Base-by-base conservation (phyloP, 2,329 filamentous ascomycete genomes). In the Cercospora nicotianae region DNA sequence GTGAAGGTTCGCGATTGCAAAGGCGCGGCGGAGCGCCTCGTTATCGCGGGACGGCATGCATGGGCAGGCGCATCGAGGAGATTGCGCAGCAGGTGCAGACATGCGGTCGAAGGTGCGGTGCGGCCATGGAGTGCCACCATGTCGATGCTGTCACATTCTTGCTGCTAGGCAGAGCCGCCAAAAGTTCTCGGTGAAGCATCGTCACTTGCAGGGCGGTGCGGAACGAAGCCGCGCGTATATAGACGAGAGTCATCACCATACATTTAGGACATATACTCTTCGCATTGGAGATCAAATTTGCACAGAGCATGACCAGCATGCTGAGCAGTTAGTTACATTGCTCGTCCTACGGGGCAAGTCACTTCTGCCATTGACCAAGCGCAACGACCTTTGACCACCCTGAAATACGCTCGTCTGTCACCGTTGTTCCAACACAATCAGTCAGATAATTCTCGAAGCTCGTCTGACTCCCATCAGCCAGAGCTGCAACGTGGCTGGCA, bases 61-160 rank as follows among this genome's bases (percentile, higher is more conserved):
- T 30, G 62, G 20, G 28, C 45, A 20, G 59, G 76, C 64, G 83
- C 83, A 73, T 91, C 86, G 71, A 90, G 88, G 78, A 94, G 91
- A 64, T 84, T 87, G 72, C 88, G 89, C 70, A 95, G 84, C 78
- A 92, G 94, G 72, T 88, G 89, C 70, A 95, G 83, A 20, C 94
- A 86, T 53, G 79, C 80, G 66, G 80, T 77, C 63, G 87, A 88
- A 59, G 87, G 87, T 71, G 79, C 81, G 53, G 66, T 66, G 12
- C 67, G 66, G 72, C 75, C 74, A 75, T 74, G 65, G 23, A 69
- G 58, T 48, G 70, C 69, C 64, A 63, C 72, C 76, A 77, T 77
- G 62, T 58, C 53, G 53, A 33, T 57, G 28, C 62, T 64, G 62
- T 64, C 51, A 51, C 62, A 64, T 64, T 57, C 53, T 58, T 58